Evolutionary conservation across 1,284 basidiomycete species (phyloP), one percentile per base, ranked within the genome.

Genomic region (Apiotrichum siamense): DNA sequence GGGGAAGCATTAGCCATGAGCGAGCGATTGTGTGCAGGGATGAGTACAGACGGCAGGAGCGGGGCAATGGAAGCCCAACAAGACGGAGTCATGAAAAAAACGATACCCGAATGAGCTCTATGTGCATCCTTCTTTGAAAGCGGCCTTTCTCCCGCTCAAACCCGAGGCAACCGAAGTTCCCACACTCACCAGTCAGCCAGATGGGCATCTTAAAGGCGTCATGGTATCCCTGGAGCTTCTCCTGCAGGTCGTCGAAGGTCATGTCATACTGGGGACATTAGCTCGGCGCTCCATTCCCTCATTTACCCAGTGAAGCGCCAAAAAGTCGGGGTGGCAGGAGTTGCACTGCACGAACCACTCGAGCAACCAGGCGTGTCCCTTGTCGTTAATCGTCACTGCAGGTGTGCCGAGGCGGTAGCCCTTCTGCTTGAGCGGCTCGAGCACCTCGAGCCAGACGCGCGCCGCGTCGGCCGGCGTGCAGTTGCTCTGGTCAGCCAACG

Each of bases 221-320:
- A 65, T 86, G 72, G 68, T 80, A 82, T 7, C 76, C 61, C 13
- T 66, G 65, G 32, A 84, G 66, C 63, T 82, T 83, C 4, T 56
- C 45, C 41, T 81, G 77, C 62, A 88, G 78, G 13, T 74, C 75
- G 0, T 76, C 50, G 0, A 79, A 62, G 12, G 76, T 60, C 17
- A 76, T 78, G 47, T 79, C 83, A 67, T 90, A 90, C 68, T 74
- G 80, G 12, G n/a, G 1, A 61, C 87, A 20, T 25, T 26, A 45
- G 48, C 47, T 33, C 39, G 31, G 2, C 13, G 10, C 65, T 39
- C 9, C 18, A 32, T 10, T 15, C 24, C 17, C 18, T n/a, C 11
- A 57, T 52, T 50, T 40, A 69, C 73, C 62, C 60, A 64, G 65
- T 74, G 77, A 27, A 78, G 47, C 12, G 77, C 74, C 26, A 77